Conservation (phyloP, 2,329 filamentous ascomycete species). For the Diplocarpon mali region DNA sequence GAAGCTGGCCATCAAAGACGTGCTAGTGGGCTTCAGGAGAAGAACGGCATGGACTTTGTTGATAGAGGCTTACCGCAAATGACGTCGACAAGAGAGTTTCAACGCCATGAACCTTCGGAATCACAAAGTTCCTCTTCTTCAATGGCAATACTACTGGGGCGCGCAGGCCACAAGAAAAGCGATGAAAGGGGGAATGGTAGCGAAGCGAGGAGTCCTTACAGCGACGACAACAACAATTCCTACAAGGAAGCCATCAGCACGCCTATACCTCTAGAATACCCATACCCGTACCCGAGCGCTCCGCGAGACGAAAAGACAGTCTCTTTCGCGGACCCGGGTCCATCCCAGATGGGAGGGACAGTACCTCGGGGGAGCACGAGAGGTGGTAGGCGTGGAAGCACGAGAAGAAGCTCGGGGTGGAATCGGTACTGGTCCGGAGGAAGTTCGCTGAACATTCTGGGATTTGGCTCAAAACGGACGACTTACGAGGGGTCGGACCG, state of each 20-base stretch:
- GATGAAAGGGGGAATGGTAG: conserved; percentile 43
- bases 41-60: conserved; percentile 39
- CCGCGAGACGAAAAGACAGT: conserved; percentile 24
- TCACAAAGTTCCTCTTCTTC: conserved; percentile 51
- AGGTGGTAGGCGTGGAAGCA: conserved; percentile 12
- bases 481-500: conserved; percentile 36
- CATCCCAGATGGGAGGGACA: conserved; percentile 2
- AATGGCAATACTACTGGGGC: conserved; percentile 56
- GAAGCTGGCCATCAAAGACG: conserved; percentile 36
- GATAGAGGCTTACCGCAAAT: conserved; percentile 32
- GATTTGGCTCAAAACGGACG: conserved; percentile 38
- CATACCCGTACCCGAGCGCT: conserved; percentile 1
- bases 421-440: conserved; percentile 69
- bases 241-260: conserved; percentile 52
- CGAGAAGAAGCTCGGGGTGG: conserved; percentile 59
- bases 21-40: conserved; percentile 40
- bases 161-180: conserved; percentile 37
- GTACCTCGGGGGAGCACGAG: conserved; percentile 17
- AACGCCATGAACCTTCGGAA: conserved; percentile 39
- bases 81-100: conserved; percentile 27
- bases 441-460: conserved; percentile 55
- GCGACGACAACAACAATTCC: conserved; percentile 43
- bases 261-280: conserved; percentile 39
- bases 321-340: conserved; percentile 27
- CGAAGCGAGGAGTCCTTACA: conserved; percentile 36